Evolutionary conservation across 176 grass and related monocot species (phyloP).

Genomic region (Oryza glumipatula): DNA sequence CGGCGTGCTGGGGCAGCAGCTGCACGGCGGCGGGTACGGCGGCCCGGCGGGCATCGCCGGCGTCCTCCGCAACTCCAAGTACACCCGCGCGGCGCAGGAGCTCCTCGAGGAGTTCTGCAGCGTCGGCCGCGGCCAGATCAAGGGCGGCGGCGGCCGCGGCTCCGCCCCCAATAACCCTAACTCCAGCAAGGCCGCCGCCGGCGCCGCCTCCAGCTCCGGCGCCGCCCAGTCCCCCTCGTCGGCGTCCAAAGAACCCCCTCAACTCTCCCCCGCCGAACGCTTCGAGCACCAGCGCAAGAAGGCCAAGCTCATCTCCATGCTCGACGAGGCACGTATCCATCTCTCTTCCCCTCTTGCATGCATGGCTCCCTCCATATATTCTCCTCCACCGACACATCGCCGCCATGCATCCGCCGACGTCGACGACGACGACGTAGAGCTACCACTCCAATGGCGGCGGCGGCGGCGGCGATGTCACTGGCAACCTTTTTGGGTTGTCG

Average conservation of each 20-base stretch:
- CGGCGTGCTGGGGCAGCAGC: conserved; percentile 43
- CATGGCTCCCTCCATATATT: not conserved
- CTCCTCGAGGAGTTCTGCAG: conserved; percentile 98
- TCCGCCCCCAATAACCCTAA: conserved; percentile 62
- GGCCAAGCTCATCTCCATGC: conserved; percentile 95
- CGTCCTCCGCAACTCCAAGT: conserved; percentile 89
- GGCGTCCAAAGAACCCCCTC: conserved; percentile 66
- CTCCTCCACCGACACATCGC: too few species aligned
- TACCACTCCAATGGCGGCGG: conserved; percentile 39
- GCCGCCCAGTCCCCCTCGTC: conserved; percentile 64
- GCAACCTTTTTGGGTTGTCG: not conserved
- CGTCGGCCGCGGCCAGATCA: conserved; percentile 80
- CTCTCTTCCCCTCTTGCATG: too few species aligned
- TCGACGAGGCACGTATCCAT: conserved; percentile 85
- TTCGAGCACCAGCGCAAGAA: conserved; percentile 98
- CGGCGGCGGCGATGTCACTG: not conserved
- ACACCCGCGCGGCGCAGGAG: conserved; percentile 86
- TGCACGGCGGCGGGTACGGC: conserved; percentile 75
- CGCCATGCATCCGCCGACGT: too few species aligned
- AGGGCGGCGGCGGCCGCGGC: conserved; percentile 38
- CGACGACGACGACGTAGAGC: too few species aligned
- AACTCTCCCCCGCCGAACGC: conserved; percentile 84
- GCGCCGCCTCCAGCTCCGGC: conserved; percentile 51
- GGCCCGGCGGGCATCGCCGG: conserved; percentile 60
- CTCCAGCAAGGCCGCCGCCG: conserved; percentile 46